Evolutionary conservation across 2,329 filamentous ascomycete species (phyloP).

Genomic region (Drechslerella stenobrocha): DNA sequence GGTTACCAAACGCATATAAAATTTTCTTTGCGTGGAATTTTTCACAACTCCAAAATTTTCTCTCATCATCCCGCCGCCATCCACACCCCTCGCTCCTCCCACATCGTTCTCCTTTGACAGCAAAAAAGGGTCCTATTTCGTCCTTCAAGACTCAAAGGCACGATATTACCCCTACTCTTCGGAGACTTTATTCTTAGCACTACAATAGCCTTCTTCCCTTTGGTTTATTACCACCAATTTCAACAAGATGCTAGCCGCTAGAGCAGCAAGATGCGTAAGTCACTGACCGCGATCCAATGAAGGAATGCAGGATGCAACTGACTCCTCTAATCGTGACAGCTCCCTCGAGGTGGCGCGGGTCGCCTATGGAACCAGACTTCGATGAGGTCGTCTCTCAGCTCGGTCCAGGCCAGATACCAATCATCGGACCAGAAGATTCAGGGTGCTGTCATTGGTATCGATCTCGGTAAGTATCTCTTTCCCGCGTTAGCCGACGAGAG

Average conservation of each 20-base stretch:
- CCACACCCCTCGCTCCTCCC: conserved; percentile 9
- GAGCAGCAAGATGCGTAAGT: conserved; percentile 48
- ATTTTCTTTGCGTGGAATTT: conserved; percentile 47
- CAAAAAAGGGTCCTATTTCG: conserved; percentile 15
- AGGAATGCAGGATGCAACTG: neutral
- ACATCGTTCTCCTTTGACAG: conserved; percentile 18
- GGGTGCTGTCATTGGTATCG: conserved; percentile 96
- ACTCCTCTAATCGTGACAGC: conserved; percentile 14
- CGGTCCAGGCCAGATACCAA: conserved; percentile 76
- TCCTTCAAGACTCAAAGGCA: conserved; percentile 17
- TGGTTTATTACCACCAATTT: conserved; percentile 3
- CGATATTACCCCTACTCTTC: conserved; percentile 4
- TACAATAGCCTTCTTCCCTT: conserved; percentile 15
- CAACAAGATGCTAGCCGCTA: conserved; percentile 47
- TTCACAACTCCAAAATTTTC: conserved; percentile 33
- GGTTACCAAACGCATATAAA: conserved; percentile 48
- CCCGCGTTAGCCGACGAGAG: neutral
- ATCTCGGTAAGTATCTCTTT: conserved; percentile 69
- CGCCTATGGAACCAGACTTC: conserved; percentile 41
- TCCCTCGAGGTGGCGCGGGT: conserved; percentile 44
- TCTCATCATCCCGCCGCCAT: conserved; percentile 38
- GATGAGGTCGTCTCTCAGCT: conserved; percentile 53
- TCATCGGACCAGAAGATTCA: conserved; percentile 85
- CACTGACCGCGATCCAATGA: neutral
- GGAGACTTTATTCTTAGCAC: conserved; percentile 4